Evolutionary conservation across 2,329 filamentous ascomycete species (phyloP).

Genomic region (Penicillium olsonii): DNA sequence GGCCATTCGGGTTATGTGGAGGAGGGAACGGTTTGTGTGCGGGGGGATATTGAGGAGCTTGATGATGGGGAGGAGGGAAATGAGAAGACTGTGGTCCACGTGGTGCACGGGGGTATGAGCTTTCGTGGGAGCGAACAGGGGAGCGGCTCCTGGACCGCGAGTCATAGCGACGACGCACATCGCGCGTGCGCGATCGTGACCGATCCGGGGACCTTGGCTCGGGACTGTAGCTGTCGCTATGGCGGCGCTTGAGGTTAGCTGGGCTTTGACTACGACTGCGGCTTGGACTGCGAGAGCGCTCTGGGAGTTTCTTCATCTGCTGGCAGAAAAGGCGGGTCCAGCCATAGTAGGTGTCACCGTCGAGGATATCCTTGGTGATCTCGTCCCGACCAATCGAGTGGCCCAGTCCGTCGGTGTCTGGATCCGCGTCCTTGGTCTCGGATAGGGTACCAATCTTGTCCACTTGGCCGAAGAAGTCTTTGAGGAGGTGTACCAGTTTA

Average conservation of each 20-base stretch:
- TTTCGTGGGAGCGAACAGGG: constrained; percentile 28
- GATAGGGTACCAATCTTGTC: constrained; percentile 66
- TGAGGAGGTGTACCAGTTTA: constrained; percentile 67
- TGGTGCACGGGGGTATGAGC: constrained; percentile 41
- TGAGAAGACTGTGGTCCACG: constrained; percentile 23
- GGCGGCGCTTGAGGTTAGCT: constrained; percentile 39
- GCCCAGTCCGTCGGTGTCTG: constrained; percentile 75
- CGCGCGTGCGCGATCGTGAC: constrained; percentile 27
- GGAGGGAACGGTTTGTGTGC: constrained; percentile 16
- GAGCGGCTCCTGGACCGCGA: constrained; percentile 30
- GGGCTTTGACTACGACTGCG: constrained; percentile 52
- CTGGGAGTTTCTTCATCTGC: constrained; percentile 65
- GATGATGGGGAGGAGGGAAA: constrained; percentile 25
- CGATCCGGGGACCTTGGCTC: constrained; percentile 32
- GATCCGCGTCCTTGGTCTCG: constrained; percentile 50
- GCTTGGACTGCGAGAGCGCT: constrained; percentile 45
- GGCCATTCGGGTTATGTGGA: constrained; percentile 8
- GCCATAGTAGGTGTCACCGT: constrained; percentile 79
- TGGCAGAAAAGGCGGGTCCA: constrained; percentile 81
- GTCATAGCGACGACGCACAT: constrained; percentile 17
- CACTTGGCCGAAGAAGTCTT: constrained; percentile 68
- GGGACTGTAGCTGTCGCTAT: constrained; percentile 40
- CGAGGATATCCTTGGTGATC: constrained; percentile 63
- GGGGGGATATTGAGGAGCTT: constrained; percentile 20
- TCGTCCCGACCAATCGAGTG: constrained; percentile 67